phyloP scores from a whole-genome alignment of 2,329 filamentous ascomycete species.

The Aspergillus spinulosporus region DNA sequence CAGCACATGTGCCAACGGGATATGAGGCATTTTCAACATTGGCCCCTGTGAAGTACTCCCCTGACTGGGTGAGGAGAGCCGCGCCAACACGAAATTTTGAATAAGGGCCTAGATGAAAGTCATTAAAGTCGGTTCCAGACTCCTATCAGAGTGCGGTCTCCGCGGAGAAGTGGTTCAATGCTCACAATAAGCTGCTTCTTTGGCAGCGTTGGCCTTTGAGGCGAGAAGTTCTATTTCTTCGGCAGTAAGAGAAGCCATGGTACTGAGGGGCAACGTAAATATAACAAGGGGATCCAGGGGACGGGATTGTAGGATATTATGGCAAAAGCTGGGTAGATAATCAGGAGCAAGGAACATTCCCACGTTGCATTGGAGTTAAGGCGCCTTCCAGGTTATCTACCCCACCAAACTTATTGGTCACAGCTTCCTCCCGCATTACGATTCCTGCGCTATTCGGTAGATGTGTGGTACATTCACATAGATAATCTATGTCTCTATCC shows the following conservation, averaged over 20 bases:
- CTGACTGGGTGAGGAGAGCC: constrained; percentile 65
- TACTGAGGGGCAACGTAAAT: not conserved
- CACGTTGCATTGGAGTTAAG: not conserved
- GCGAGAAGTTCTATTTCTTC: constrained; percentile 67
- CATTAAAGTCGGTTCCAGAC: not conserved
- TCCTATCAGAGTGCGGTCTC: not conserved
- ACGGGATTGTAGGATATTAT: not conserved
- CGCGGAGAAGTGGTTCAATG: not conserved
- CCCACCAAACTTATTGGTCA: not conserved
- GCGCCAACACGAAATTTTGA: constrained; percentile 89
- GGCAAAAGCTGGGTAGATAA: not conserved
- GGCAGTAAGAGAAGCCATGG: constrained; percentile 51
- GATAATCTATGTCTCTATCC: constrained; percentile 5
- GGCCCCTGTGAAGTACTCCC: constrained; percentile 67
- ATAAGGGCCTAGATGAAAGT: constrained; percentile 64
- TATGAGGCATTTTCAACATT: constrained; percentile 94
- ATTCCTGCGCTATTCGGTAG: not conserved
- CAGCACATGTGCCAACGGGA: constrained; percentile 92
- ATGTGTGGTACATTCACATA: not conserved
- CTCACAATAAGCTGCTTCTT: constrained; percentile 76
- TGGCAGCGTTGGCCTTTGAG: constrained; percentile 66
- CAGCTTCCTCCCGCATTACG: too few species aligned
- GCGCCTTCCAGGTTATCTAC: not conserved
- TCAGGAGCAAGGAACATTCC: not conserved
- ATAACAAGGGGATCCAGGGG: not conserved